These are phyloP conservation scores for Torulaspora quercuum DNA, from an alignment of 805 yeast species.

Conservation along the genomic window DNA sequence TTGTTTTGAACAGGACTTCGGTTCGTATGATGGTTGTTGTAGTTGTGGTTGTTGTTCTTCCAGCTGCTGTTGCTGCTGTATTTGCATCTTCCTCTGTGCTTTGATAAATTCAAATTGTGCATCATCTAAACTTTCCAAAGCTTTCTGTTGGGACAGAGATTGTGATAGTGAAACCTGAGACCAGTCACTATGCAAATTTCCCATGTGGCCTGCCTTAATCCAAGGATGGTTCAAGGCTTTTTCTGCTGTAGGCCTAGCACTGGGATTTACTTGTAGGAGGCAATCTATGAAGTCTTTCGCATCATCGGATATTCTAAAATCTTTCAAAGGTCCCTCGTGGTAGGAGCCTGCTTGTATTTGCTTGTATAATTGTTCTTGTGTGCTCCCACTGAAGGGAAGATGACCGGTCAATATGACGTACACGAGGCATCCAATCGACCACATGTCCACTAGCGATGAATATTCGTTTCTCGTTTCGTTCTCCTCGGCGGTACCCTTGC, in stretches of 20 bases:
- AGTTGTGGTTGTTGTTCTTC: conserved; percentile 11
- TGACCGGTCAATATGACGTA: conserved; percentile 91
- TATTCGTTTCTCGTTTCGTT: conserved; percentile 43
- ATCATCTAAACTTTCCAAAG: conserved; percentile 39
- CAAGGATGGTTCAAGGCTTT: conserved; percentile 79
- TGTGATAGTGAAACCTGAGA: conserved; percentile 61
- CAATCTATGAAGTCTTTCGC: conserved; percentile 71
- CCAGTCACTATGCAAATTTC: conserved; percentile 12
- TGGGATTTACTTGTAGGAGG: conserved; percentile 74
- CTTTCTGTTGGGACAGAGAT: conserved; percentile 63
- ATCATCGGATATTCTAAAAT: conserved; percentile 58
- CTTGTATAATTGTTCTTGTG: conserved; percentile 79
- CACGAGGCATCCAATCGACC: conserved; percentile 94
- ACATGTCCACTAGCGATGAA: conserved; percentile 88
- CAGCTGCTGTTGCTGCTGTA: conserved; percentile 15
- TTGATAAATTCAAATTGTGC: conserved; percentile 32
- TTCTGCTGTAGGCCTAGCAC: conserved; percentile 64
- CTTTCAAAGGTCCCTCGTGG: conserved; percentile 69
- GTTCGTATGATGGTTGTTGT: conserved; percentile 9
- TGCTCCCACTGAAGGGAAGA: conserved; percentile 89
- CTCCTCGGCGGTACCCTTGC: conserved; percentile 31
- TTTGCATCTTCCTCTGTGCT: conserved; percentile 22
- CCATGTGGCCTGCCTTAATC: conserved; percentile 43
- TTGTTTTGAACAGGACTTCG: conserved; percentile 11
- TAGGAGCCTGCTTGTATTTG: conserved; percentile 76